Percentiles rank a stretch among this genome's conserved stretches.
Conservation (phyloP, 306 rosid species). For the Boehmeria nivea region DNA sequence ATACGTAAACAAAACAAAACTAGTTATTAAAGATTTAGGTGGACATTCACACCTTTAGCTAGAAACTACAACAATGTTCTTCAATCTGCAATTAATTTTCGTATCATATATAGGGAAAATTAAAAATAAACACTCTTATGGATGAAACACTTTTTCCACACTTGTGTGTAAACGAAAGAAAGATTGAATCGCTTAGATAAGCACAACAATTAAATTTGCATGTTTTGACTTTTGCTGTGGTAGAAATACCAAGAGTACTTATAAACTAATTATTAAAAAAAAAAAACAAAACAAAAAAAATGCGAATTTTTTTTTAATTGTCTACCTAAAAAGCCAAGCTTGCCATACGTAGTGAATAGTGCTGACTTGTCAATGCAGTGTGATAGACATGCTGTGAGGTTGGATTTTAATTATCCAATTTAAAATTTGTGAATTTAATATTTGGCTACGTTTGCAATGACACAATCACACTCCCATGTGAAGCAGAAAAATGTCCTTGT, state of each 20-base stretch:
- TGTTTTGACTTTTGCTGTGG: too few species aligned
- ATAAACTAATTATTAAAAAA: neutral
- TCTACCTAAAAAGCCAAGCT: neutral
- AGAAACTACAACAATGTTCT: neutral
- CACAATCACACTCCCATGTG: neutral
- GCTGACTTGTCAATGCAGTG: too few species aligned
- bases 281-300: too few species aligned
- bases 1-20: too few species aligned
- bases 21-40: too few species aligned
- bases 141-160: neutral
- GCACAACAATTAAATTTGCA: neutral
- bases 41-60: too few species aligned
- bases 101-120: neutral
- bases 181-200: neutral
- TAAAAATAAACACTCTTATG: neutral
- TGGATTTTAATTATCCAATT: neutral
- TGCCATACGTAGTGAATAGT: too few species aligned
- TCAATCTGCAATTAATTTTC: neutral
- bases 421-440: too few species aligned
- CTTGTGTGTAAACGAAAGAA: conserved; percentile 6
- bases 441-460: conserved; percentile 1
- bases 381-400: too few species aligned
- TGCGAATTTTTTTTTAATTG: too few species aligned
- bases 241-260: neutral
- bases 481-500: too few species aligned